phyloP scores from a whole-genome alignment of 2,329 filamentous ascomycete genomes.

The Xenosphaeropsis pyriputrescens region DNA sequence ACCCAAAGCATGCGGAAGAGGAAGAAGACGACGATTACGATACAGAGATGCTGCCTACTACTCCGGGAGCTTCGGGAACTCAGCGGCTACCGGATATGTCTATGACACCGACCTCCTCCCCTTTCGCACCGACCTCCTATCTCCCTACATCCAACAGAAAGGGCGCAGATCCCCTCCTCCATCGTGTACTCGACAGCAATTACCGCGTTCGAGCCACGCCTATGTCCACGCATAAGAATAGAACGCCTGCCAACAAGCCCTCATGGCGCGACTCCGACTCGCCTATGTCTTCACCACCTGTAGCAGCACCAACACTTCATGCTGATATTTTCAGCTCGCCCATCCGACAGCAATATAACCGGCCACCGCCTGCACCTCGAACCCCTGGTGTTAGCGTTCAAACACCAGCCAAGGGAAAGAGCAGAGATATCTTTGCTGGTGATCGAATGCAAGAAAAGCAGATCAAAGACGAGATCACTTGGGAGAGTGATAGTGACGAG shows the following conservation, averaged over 20 bases:
- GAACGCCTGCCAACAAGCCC: conserved; percentile 15
- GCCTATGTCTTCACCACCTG: conserved; percentile 56
- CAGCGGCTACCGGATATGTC: conserved; percentile 45
- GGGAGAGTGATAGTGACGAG: conserved; percentile 58
- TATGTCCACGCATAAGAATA: conserved; percentile 35
- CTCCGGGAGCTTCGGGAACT: conserved; percentile 12
- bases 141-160: conserved; percentile 17
- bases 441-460: conserved; percentile 11
- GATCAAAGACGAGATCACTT: conserved; percentile 42
- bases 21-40: conserved; percentile 21
- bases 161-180: conserved; percentile 64
- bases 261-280: conserved; percentile 16
- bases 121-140: conserved; percentile 33
- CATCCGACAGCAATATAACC: conserved; percentile 25
- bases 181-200: conserved; percentile 87
- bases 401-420: conserved; percentile 46
- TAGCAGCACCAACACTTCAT: conserved; percentile 67
- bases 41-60: conserved; percentile 20
- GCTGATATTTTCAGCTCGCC: conserved; percentile 78
- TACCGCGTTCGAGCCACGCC: conserved; percentile 91
- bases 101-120: conserved; percentile 43
- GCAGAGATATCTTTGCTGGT: conserved; percentile 32
- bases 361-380: conserved; percentile 30
- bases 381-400: conserved; percentile 79
- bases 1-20: conserved; percentile 18